A percentile compares a stretch with the other conserved stretches of the same genome.
Evolutionary conservation across 192 early-diverging fungal genomes (phyloP).

Genomic region (Chytriomyces sp.): DNA sequence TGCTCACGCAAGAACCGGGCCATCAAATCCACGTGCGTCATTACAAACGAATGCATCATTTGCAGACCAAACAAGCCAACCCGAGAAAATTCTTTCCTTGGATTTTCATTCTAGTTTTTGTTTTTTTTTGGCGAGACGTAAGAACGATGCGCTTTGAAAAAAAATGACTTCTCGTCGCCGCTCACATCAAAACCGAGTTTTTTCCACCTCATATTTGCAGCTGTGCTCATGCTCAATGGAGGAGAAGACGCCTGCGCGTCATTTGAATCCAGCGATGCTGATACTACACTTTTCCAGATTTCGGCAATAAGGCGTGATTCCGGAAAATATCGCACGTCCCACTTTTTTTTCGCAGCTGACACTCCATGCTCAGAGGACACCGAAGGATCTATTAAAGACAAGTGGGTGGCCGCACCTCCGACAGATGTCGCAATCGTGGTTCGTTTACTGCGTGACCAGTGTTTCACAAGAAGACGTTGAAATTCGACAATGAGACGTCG

Average conservation of each 20-base stretch:
- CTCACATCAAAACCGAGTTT: conserved; percentile 71
- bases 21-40: conserved; percentile 50
- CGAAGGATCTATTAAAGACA: too few species aligned
- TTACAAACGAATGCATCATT: conserved; percentile 63
- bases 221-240: too few species aligned
- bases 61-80: conserved; percentile 71
- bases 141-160: neutral
- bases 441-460: conserved; percentile 55
- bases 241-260: too few species aligned
- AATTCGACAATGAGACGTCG: conserved; percentile 65
- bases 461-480: conserved; percentile 65
- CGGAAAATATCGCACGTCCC: too few species aligned
- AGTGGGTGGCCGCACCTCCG: too few species aligned
- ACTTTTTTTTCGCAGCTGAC: too few species aligned
- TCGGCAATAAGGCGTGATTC: too few species aligned
- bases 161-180: neutral
- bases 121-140: conserved; percentile 34
- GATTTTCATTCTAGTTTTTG: conserved; percentile 53
- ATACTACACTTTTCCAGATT: too few species aligned
- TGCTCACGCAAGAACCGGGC: conserved; percentile 37
- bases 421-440: too few species aligned
- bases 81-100: conserved; percentile 64
- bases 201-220: conserved; percentile 57
- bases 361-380: too few species aligned
- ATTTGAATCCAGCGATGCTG: too few species aligned